Base-by-base conservation (phyloP, 805 yeast species). In the Allodekkera sacchari region DNA sequence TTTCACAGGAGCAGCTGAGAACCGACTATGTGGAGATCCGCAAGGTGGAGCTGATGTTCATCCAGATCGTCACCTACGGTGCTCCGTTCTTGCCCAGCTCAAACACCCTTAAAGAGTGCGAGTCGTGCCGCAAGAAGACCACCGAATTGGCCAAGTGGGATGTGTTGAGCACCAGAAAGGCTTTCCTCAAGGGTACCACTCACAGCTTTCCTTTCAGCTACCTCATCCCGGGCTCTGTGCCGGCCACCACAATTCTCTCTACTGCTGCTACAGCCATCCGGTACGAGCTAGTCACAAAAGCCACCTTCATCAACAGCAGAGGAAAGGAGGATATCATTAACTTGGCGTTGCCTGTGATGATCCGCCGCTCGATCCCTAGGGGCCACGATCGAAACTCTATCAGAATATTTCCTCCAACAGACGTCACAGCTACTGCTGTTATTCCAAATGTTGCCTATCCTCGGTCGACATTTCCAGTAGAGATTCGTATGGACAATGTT, bases 391-490 rank as follows among this genome's bases (percentile, higher is more conserved):
- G 87, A 44, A 84, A 83, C 48, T 83, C 95, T 1, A 59, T 85
- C 23, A 70, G 99, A 38, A 83, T 92, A 1, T 92, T 92, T 56
- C 98, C 98, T 1, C 97, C 99, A 6, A 89, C 97, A 0, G 83
- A 81, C 26, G 78, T 92, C 22, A 78, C 85, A 3, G 94, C 95
- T 6, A 74, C 81, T 18, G 92, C 94, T 7, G 81, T 78, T 11
- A 62, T 92, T 30, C 98, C 98, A 2, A 82, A 82, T 41, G 95
- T 87, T 11, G 70, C 83, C 20, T 83, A 83, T 53, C 97, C 97
- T 9, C 79, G 83, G 51, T 80, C 95, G 0, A 66, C 79, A 1
- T 84, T 92, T 49, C 81, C 92, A 0, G 66, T 89, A 15, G 96
- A 87, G 49, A 62, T 92, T 48, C 74, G 77, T 42, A 59, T 92